These are phyloP conservation scores for Symbiotaphrina buchneri DNA, from an alignment of 495 filamentous ascomycete genomes.

Conservation along the genomic window DNA sequence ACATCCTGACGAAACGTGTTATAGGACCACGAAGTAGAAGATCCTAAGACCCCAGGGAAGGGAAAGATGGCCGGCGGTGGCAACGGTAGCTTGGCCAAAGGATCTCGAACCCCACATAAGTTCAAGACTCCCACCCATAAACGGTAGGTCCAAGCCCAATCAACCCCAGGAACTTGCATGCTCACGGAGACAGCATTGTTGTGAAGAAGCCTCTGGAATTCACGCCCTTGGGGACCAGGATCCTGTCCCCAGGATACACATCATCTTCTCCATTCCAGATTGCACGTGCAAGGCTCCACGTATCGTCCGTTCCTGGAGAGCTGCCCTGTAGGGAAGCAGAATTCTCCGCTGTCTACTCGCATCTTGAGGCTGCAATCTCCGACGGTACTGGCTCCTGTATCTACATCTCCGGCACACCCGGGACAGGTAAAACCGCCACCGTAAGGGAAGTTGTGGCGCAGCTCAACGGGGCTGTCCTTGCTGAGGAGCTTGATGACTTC, in stretches of 20 bases:
- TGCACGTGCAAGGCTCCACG: conserved; percentile 74
- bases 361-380: conserved; percentile 84
- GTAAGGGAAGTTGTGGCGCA: conserved; percentile 86
- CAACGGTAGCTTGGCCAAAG: no score
- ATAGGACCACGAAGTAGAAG: conserved; percentile 23
- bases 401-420: conserved; percentile 97
- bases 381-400: conserved; percentile 89
- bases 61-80: no score
- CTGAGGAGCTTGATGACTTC: conserved; percentile 94
- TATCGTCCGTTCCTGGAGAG: conserved; percentile 70
- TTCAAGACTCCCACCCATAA: conserved; percentile 53
- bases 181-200: conserved; percentile 27
- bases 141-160: conserved; percentile 16
- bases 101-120: conserved; percentile 24
- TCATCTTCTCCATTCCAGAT: conserved; percentile 80
- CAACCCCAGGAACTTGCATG: conserved; percentile 1
- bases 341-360: conserved; percentile 76
- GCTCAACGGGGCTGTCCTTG: conserved; percentile 60
- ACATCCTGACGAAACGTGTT: no score
- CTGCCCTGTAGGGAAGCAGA: conserved; percentile 85
- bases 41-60: conserved; percentile 31
- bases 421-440: conserved; percentile 97
- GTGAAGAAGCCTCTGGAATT: conserved; percentile 89
- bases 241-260: conserved; percentile 53
- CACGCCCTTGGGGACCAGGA: conserved; percentile 74